Evolutionary conservation across 2,329 filamentous ascomycete species (phyloP).

Genomic region (Verticillium alfalfae): DNA sequence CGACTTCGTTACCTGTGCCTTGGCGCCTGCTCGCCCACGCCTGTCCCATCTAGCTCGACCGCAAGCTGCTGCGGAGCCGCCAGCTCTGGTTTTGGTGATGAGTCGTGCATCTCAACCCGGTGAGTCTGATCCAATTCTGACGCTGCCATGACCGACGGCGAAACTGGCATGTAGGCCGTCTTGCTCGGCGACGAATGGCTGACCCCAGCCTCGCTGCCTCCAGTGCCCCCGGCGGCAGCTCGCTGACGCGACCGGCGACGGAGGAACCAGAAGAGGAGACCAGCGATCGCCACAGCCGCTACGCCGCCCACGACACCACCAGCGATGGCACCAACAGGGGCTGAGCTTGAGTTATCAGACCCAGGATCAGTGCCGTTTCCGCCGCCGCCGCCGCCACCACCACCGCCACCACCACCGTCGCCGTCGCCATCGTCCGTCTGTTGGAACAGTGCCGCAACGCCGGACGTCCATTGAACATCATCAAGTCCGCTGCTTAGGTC

Average conservation of each 20-base stretch:
- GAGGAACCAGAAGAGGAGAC: background rate
- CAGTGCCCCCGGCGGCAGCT: background rate
- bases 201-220: background rate
- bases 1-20: background rate
- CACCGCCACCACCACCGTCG: background rate
- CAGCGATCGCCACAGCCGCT: background rate
- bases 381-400: background rate
- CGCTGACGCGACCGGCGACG: background rate
- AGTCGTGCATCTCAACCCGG: background rate
- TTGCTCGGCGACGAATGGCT: background rate
- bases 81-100: background rate
- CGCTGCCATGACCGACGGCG: background rate
- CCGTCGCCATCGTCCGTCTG: background rate
- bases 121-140: background rate
- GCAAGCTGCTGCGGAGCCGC: background rate
- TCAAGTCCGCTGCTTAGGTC: background rate
- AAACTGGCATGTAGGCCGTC: background rate
- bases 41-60: background rate
- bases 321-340: background rate
- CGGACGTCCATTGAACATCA: background rate
- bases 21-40: background rate
- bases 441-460: background rate
- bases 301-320: background rate
- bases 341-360: background rate
- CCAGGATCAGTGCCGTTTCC: background rate